Evolutionary conservation across 1,139 yeast species (phyloP), one percentile per base, ranked within the genome.

Genomic region (Nadsonia starkeyi-henricii): DNA sequence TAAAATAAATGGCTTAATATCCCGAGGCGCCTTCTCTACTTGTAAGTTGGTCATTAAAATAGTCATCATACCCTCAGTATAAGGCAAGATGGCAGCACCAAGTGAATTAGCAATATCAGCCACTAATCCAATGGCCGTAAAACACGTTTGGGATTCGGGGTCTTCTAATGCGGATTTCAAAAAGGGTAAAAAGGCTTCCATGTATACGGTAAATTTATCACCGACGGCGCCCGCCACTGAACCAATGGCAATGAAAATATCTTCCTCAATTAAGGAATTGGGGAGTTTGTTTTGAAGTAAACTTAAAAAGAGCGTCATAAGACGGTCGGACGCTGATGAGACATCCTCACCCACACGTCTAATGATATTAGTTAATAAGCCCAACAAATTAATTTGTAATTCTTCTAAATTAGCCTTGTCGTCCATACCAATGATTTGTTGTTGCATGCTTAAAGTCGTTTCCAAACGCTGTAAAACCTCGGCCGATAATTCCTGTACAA

Each of bases 81-180:
- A 89, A 48, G 82, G 85, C 50, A 75, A 73, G 55, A 89, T 78
- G 43, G 73, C 74, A 39, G 73, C 74, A 33, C 95, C 95, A 49
- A 93, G 72, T 1, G 96, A 84, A 61, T 88, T 95, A n/a, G 95
- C 78, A 57, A 91, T 81, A 66, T 91, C 98, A n/a, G 96, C 96
- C 52, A 91, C 89, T 51, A 93, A 75, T 3, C 98, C 97, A 52
- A 91, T 86, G 2, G 97, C 95, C 15, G 95, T 85, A 54, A 75
- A 77, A 58, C 95, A 81, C 20, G 88, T 79, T 43, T 89, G 85
- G 8, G 88, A 78, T 46, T 86, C 95, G 12, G 85, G 79, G 64
- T 86, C 89, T 58, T 78, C 77, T 55, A 91, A 72, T 0, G 95
- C 95, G 53, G 74, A 73, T 20, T 79, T 78, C 63, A 91, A 73